Evolutionary conservation across 306 rosid species (phyloP).

Genomic region (Clitoria ternatea): DNA sequence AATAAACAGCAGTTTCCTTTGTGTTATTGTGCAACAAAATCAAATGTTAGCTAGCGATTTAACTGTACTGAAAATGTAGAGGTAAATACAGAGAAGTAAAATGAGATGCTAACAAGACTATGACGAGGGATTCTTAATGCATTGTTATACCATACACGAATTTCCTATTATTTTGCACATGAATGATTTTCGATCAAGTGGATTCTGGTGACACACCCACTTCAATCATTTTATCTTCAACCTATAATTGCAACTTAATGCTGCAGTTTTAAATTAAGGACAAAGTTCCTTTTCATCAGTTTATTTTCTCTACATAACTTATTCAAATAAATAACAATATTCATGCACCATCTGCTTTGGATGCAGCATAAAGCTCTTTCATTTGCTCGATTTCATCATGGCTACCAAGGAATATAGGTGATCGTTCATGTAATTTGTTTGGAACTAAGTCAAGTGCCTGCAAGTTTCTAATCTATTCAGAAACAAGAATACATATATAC

Average conservation of each 20-base stretch:
- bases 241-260: not conserved
- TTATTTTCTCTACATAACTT: not conserved
- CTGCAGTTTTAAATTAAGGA: not conserved
- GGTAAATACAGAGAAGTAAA: too few relatives aligned
- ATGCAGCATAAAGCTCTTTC: conserved; percentile 57
- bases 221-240: not conserved
- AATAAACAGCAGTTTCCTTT: too few relatives aligned
- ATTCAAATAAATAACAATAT: not conserved
- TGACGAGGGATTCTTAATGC: not conserved
- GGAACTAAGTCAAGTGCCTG: conserved; percentile 93
- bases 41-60: too few relatives aligned
- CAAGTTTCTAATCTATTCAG: not conserved
- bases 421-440: conserved; percentile 60
- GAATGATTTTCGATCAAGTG: not conserved
- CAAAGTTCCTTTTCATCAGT: not conserved
- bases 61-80: too few relatives aligned
- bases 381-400: conserved; percentile 77
- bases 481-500: not conserved
- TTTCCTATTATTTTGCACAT: not conserved
- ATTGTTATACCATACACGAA: not conserved
- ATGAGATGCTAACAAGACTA: not conserved
- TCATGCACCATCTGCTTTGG: conserved; percentile 31
- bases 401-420: conserved; percentile 86
- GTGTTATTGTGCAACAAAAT: too few relatives aligned
- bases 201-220: not conserved